These are phyloP conservation scores for Lentinula edodes DNA, from an alignment of 768 basidiomycete species.

Conservation along the genomic window DNA sequence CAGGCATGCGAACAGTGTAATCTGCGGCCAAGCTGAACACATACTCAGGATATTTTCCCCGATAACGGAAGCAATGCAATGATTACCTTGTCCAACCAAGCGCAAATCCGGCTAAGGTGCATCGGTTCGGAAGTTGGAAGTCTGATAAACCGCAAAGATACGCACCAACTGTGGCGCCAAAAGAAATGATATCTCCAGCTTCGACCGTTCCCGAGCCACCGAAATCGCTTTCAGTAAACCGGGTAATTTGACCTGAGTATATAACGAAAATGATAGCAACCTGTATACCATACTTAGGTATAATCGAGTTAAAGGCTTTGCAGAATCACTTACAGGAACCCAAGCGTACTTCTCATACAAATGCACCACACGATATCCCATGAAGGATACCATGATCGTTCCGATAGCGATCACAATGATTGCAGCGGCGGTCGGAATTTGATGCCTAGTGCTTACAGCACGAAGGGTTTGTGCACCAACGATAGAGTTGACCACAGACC, in stretches of 20 bases:
- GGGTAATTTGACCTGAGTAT: neutral
- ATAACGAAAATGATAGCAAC: neutral
- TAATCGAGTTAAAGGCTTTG: neutral
- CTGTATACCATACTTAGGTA: neutral
- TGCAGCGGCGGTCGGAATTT: conserved; percentile 1
- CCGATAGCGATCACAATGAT: neutral
- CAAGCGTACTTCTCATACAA: conserved; percentile 3
- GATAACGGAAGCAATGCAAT: too few species aligned
- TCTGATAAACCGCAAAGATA: conserved; percentile 39
- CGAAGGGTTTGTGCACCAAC: conserved; percentile 44
- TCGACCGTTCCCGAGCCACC: neutral
- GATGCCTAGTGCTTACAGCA: conserved; percentile 9
- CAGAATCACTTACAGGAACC: neutral
- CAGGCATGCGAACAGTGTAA: conserved; percentile 49
- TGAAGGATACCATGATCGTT: neutral
- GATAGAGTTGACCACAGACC: conserved; percentile 53
- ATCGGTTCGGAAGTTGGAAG: neutral
- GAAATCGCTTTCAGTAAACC: conserved; percentile 1
- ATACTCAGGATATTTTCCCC: neutral
- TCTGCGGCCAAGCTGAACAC: conserved; percentile 39
- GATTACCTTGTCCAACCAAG: neutral
- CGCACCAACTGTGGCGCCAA: conserved; percentile 46
- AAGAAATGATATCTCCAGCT: conserved; percentile 37
- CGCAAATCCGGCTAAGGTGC: neutral
- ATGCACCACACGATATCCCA: conserved; percentile 4